These are phyloP conservation scores for Chaetomiaceae sp. DNA, from an alignment of 2,329 filamentous ascomycete genomes.

Conservation along the genomic window DNA sequence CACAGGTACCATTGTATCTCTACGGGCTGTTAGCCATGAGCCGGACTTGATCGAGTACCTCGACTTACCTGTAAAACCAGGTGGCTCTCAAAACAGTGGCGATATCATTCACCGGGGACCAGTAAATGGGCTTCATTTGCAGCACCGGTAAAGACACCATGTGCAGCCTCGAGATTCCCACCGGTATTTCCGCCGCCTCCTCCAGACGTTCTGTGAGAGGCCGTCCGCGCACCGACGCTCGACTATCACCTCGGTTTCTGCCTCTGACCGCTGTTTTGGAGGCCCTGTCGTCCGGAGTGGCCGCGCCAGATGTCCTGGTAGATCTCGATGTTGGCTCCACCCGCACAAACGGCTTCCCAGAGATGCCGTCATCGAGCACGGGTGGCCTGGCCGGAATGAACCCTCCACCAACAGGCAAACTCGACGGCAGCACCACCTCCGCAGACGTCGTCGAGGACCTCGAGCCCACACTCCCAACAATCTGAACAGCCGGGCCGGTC, in stretches of 20 bases:
- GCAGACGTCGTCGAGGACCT: conserved; percentile 8
- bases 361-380: conserved; percentile 39
- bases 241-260: conserved; percentile 22
- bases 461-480: conserved; percentile 10
- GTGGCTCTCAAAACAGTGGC: conserved; percentile 77
- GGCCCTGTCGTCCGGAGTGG: conserved; percentile 19
- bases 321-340: conserved; percentile 30
- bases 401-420: conserved; percentile 6
- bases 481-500: conserved; percentile 13
- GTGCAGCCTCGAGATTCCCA: conserved; percentile 85
- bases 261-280: not conserved
- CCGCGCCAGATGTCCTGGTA: conserved; percentile 14
- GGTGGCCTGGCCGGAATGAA: conserved; percentile 12
- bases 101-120: conserved; percentile 88
- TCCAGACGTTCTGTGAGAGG: conserved; percentile 6
- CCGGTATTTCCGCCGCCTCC: conserved; percentile 57
- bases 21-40: conserved; percentile 20
- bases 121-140: conserved; percentile 95
- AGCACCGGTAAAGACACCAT: conserved; percentile 76
- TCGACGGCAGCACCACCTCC: conserved; percentile 7
- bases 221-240: conserved; percentile 5
- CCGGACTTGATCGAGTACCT: not conserved
- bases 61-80: conserved; percentile 86
- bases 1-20: conserved; percentile 84
- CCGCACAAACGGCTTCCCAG: conserved; percentile 48